Base-by-base conservation (phyloP, 345 rosid species). In the Xanthoceras sorbifolium region DNA sequence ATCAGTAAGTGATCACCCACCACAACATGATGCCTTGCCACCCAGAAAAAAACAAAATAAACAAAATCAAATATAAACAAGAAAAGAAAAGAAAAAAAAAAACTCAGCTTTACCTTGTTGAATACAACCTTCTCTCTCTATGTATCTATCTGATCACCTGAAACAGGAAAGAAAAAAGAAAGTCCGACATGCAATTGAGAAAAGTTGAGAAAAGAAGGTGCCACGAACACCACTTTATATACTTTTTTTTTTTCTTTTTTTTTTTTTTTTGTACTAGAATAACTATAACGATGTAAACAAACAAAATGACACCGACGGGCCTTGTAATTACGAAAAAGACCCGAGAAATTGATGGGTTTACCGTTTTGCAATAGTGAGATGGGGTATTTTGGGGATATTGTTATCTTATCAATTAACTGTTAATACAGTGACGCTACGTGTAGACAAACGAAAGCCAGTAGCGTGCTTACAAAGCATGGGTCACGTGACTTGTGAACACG, bases 1-100 rank as follows among this genome's bases (percentile, higher is more conserved):
- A 61, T 11, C 18, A 50, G 25, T 17, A 42, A 73, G 22, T 25
- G 76, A 73, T 73, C 69, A 40, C 29, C 29, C 8, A 73, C 5
- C 28, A 29, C 36, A 26, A 17, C 3, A 40, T 61, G 34, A 38
- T 8, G 1, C 52, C 52, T 46, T 46, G 52, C 62, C 62, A 57
- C 28, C 62, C 3, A 57, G 23, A n/a, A 57, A 57, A 22, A 55
- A 57, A 48, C 54, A 57, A 42, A 22, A 36, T 5, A 4, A 26
- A 8, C 6, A 72, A 40, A 17, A 57, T 20, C 62, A 20, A 8
- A 57, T 23, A 57, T 57, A 23, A 57, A 26, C n/a, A 40, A 20
- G 1, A 46, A 25, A 54, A 28, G 26, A 54, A 71, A 40, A 20
- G 1, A 46, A 25, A 54, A 28, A 46, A 54, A 71, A 71, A 55